Evolutionary conservation across 148 eudicot species (phyloP).

Genomic region (Diospyros kaki): DNA sequence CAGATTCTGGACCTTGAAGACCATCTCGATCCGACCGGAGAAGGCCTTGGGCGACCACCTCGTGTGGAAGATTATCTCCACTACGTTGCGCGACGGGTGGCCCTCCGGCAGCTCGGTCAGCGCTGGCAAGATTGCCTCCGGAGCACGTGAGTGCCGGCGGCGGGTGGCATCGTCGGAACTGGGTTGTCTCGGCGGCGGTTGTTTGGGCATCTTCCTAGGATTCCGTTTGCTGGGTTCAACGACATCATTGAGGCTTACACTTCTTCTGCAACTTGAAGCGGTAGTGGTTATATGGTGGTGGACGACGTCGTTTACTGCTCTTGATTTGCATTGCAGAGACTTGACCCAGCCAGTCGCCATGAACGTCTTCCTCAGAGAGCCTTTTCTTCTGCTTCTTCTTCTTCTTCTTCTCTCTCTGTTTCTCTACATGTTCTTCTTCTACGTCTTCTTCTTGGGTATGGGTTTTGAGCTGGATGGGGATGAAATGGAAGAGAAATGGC

Average conservation of each 20-base stretch:
- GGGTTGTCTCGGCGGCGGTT: constrained; percentile 11
- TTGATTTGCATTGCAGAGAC: constrained; percentile 82
- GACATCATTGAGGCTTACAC: constrained; percentile 57
- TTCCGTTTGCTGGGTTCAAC: constrained; percentile 27
- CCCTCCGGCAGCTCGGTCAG: constrained; percentile 75
- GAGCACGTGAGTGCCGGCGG: constrained; percentile 13
- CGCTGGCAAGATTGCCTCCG: constrained; percentile 47
- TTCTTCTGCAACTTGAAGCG: constrained; percentile 50
- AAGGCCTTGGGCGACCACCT: constrained; percentile 70
- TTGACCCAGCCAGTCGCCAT: constrained; percentile 89
- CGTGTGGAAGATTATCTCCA: constrained; percentile 79
- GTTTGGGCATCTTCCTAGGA: constrained; percentile 21
- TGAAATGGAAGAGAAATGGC: constrained; percentile 19
- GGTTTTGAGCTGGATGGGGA: constrained; percentile 1
- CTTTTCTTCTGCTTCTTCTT: background rate
- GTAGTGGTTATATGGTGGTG: constrained; percentile 19
- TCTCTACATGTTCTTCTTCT: background rate
- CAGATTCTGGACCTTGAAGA: constrained; percentile 69
- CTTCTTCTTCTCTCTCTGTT: background rate
- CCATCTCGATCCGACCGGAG: constrained; percentile 73
- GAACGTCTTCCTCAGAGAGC: constrained; percentile 4
- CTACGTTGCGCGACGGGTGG: constrained; percentile 87
- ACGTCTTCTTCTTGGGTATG: constrained; percentile 9
- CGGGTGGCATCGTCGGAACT: constrained; percentile 17
- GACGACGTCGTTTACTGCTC: constrained; percentile 74